Percentiles rank a stretch among this genome's conserved stretches.
phyloP scores from a whole-genome alignment of 2,329 filamentous ascomycete species.

The Colletotrichum shisoi region DNA sequence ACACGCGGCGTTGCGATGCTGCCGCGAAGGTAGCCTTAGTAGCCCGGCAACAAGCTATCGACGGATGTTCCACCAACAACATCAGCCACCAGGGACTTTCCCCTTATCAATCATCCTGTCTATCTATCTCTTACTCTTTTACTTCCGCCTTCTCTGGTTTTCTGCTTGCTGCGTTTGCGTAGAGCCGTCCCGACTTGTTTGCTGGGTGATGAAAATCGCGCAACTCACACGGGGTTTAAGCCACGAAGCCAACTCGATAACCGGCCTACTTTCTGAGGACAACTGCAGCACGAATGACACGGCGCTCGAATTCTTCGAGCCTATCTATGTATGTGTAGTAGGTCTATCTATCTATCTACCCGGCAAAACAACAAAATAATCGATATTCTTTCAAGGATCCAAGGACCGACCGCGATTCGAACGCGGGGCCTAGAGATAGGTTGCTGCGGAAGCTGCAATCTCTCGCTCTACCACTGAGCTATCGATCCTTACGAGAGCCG shows the following conservation, averaged over 20 bases:
- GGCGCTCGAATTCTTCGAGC: too few species aligned
- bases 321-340: too few species aligned
- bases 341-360: too few species aligned
- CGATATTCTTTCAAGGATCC: accelerated
- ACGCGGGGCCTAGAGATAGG: slow-evolving; percentile 39
- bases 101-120: too few species aligned
- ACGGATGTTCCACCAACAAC: too few species aligned
- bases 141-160: background rate
- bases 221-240: background rate
- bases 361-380: background rate
- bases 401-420: slow-evolving; percentile 39
- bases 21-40: background rate
- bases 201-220: background rate
- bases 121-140: background rate
- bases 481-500: slow-evolving; percentile 28
- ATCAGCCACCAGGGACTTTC: background rate
- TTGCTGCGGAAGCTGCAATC: slow-evolving; percentile 33
- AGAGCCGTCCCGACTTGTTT: too few species aligned
- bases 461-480: slow-evolving; percentile 40
- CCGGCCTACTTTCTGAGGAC: too few species aligned
- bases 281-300: too few species aligned
- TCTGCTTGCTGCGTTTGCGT: background rate
- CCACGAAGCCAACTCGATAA: background rate
- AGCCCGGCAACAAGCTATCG: background rate
- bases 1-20: background rate